phyloP scores from a whole-genome alignment of 345 rosid genomes.

The Moricandia moricandioides region DNA sequence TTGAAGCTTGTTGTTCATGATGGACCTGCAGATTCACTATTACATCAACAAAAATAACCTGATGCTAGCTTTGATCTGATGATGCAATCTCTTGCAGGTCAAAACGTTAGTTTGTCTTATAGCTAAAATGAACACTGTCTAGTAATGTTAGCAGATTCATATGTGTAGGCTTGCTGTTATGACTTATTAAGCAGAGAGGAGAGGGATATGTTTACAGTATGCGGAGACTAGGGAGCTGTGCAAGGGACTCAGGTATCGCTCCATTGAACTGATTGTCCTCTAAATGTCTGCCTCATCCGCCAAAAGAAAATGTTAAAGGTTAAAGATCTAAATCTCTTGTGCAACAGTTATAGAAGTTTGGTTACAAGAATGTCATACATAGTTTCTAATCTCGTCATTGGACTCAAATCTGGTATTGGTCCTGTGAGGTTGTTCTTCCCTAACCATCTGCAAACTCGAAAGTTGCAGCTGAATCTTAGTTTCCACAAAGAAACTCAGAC shows the following conservation, averaged over 20 bases:
- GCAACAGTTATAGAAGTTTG: conserved; percentile 5
- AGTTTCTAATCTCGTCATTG: conserved; percentile 48
- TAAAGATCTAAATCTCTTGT: background rate
- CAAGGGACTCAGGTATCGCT: conserved; percentile 61
- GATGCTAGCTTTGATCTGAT: conserved; percentile 21
- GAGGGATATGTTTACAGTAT: conserved; percentile 51
- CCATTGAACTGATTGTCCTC: conserved; percentile 70
- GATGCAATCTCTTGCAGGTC: conserved; percentile 5
- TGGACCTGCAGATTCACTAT: conserved; percentile 48
- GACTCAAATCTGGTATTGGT: conserved; percentile 58
- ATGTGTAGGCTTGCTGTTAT: background rate
- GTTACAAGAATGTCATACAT: conserved; percentile 49
- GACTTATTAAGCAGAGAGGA: background rate
- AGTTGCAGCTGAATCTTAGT: conserved; percentile 26
- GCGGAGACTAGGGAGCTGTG: conserved; percentile 45
- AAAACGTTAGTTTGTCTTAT: conserved; percentile 2
- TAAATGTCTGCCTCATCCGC: conserved; percentile 55
- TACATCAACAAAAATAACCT: conserved; percentile 7
- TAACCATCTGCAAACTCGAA: conserved; percentile 52
- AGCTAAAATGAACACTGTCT: background rate
- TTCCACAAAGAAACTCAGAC: conserved; percentile 5
- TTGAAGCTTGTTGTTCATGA: conserved; percentile 59
- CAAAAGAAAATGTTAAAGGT: conserved; percentile 16
- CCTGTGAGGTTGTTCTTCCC: conserved; percentile 73
- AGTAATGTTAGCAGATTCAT: conserved; percentile 12